Percentiles rank a stretch among this genome's conserved stretches.
Conservation (phyloP, 2,329 filamentous ascomycete species). For the Trichoderma gracile region DNA sequence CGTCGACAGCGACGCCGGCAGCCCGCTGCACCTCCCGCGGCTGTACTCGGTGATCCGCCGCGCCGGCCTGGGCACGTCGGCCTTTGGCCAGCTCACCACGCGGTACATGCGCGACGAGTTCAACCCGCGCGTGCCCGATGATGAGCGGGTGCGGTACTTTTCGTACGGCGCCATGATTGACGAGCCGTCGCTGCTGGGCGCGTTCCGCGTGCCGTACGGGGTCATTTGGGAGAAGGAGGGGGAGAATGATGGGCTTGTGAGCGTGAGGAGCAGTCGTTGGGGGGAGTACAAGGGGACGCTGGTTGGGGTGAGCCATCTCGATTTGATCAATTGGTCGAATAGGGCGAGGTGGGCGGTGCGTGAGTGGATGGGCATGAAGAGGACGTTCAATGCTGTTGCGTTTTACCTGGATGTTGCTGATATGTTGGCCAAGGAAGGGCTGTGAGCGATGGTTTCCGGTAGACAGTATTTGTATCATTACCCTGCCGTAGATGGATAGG, state of each 20-base stretch:
- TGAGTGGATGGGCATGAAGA: slow-evolving; percentile 52
- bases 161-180: slow-evolving; percentile 59
- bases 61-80: slow-evolving; percentile 58
- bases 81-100: slow-evolving; percentile 62
- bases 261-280: slow-evolving; percentile 62
- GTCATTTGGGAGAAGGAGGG: slow-evolving; percentile 56
- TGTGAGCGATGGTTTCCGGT: slow-evolving; percentile 32
- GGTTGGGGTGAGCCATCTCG: slow-evolving; percentile 61
- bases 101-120: slow-evolving; percentile 60
- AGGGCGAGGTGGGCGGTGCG: slow-evolving; percentile 57
- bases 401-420: slow-evolving; percentile 67
- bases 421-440: slow-evolving; percentile 69
- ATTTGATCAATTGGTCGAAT: slow-evolving; percentile 70
- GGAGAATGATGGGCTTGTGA: slow-evolving; percentile 68
- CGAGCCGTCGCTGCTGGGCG: slow-evolving; percentile 61
- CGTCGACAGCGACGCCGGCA: slow-evolving; percentile 44
- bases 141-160: slow-evolving; percentile 57
- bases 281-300: slow-evolving; percentile 65
- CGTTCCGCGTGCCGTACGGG: slow-evolving; percentile 55
- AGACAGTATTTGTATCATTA: background rate
- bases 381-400: slow-evolving; percentile 66
- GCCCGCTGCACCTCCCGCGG: slow-evolving; percentile 52
- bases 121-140: slow-evolving; percentile 59
- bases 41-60: slow-evolving; percentile 53
- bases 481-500: background rate